Percentiles rank a stretch among this genome's conserved stretches.
Conservation (phyloP, 305 asterid species). For the Fraxinus sp. region DNA sequence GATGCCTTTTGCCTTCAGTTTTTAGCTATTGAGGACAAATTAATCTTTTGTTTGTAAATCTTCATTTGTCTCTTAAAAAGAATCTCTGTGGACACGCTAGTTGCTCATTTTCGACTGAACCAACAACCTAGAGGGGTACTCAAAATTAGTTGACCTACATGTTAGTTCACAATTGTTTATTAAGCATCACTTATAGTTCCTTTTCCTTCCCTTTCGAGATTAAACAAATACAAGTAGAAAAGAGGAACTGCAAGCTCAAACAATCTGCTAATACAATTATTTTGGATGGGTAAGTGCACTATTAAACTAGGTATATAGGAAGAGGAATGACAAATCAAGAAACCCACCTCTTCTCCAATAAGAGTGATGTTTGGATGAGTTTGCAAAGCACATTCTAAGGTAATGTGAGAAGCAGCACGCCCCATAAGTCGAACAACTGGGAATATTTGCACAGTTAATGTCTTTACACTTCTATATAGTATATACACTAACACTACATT, state of each 20-base stretch:
- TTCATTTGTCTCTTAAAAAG: constrained; percentile 6
- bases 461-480: background rate
- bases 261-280: background rate
- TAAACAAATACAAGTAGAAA: constrained; percentile 2
- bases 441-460: constrained; percentile 12
- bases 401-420: constrained; percentile 98
- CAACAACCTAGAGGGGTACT: background rate
- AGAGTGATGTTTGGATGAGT: constrained; percentile 96
- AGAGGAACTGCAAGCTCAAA: background rate
- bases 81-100: background rate
- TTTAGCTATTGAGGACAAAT: background rate
- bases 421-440: constrained; percentile 98
- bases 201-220: background rate
- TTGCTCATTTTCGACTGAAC: background rate
- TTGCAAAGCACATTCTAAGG: constrained; percentile 94
- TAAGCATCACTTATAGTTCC: background rate
- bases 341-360: constrained; percentile 90
- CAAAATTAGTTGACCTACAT: background rate
- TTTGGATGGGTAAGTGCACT: background rate
- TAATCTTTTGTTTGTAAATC: background rate
- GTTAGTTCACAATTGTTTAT: background rate
- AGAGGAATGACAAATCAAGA: background rate
- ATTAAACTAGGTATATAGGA: background rate
- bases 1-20: background rate
- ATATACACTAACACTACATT: background rate